Evolutionary conservation across 768 basidiomycete species (phyloP), one percentile per base, ranked within the genome.

Genomic region (Amanita fuliginea): DNA sequence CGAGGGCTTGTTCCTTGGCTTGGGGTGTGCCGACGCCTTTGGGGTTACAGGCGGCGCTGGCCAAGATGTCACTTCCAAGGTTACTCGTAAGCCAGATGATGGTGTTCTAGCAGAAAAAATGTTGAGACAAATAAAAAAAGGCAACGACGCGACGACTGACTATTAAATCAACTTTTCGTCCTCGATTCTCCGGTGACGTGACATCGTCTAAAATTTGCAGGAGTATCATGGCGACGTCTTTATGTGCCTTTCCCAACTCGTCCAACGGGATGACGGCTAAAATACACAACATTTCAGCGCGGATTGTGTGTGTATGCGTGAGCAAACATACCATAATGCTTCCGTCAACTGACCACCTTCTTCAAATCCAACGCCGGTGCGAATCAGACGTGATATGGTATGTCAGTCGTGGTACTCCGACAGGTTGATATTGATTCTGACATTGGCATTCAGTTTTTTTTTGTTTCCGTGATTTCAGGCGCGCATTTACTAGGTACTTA

Each of bases 171-270:
- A 95, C 85, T 60, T 90, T 88, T 48, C 89, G 78, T 7, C 92
- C 92, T 61, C 93, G 89, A 54, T 86, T 90, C 60, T 96, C 92
- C 0, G 92, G 94, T 53, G 94, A 72, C 43, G 70, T 79, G 6
- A 92, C 92, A 62, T 96, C 92, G 55, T 96, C 91, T 10, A 96
- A 74, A 40, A 96, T 86, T 61, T 95, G 92, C 2, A 95, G 72
- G 16, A 95, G 69, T 53, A 94, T 88, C 80, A 93, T 86, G 0
- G 87, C 76, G 21, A 96, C 89, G 58, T 93, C 91, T 77, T 88
- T 90, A 66, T 94, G 92, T 0, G 91, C 92, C 64, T 96, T 96
- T 67, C 95, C 93, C 52, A 96, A 75, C 62, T 90, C 88, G 58
- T 90, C 86, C 49, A 91, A 80, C 47, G 90, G 70, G 33, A 91